A percentile compares a stretch with the other conserved stretches of the same genome.
phyloP scores from a whole-genome alignment of 768 basidiomycete genomes.

The Mycena amicta region DNA sequence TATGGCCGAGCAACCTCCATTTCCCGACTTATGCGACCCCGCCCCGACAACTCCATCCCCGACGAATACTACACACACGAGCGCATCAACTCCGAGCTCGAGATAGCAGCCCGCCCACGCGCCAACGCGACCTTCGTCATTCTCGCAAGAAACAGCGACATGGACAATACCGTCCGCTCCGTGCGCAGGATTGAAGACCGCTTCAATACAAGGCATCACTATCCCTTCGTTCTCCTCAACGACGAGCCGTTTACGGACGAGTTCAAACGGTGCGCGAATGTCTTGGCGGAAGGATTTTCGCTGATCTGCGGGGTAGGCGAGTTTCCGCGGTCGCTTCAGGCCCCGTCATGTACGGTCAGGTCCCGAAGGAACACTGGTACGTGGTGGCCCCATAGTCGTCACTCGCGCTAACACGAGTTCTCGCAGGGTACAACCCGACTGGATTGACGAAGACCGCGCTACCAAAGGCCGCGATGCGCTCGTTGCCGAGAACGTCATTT shows the following conservation, averaged over 20 bases:
- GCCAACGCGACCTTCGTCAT: conserved; percentile 50
- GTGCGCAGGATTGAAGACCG: conserved; percentile 79
- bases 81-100: conserved; percentile 34
- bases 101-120: conserved; percentile 22
- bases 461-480: conserved; percentile 59
- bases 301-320: conserved; percentile 26
- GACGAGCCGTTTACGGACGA: conserved; percentile 76
- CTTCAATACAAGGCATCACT: conserved; percentile 76
- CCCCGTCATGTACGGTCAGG: conserved; percentile 54
- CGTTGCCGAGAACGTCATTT: conserved; percentile 49
- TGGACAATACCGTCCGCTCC: conserved; percentile 62
- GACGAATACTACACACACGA: conserved; percentile 24
- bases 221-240: conserved; percentile 88
- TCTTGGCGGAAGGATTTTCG: not conserved
- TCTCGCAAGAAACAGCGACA: conserved; percentile 69
- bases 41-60: conserved; percentile 3
- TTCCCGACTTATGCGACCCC: conserved; percentile 13
- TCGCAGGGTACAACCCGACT: conserved; percentile 58
- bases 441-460: conserved; percentile 73
- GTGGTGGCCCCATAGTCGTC: not conserved
- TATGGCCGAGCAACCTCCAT: conserved; percentile 54
- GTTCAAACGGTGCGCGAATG: conserved; percentile 45
- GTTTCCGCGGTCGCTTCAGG: conserved; percentile 31
- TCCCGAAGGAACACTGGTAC: conserved; percentile 68
- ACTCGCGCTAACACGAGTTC: not conserved